These are phyloP conservation scores for Paramecium octaurelia DNA, from an alignment of 73 alveolate genomes.

Conservation along the genomic window DNA sequence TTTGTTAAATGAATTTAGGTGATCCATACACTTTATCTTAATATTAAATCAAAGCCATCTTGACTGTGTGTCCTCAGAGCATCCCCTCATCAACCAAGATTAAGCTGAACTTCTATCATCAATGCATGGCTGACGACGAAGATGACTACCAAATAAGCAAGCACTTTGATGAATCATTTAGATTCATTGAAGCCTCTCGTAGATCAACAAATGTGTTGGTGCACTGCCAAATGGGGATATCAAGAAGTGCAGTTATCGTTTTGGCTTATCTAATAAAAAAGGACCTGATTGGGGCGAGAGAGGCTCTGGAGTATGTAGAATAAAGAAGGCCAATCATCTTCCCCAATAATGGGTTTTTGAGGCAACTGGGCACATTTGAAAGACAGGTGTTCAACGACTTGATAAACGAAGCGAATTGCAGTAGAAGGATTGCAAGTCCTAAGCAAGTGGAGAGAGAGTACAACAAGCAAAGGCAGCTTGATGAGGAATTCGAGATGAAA, in stretches of 20 bases:
- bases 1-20: not conserved
- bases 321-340: not conserved
- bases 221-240: conserved; percentile 47
- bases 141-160: not conserved
- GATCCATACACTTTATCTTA: not conserved
- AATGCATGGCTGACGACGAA: conserved; percentile 24
- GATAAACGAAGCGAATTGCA: not conserved
- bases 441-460: not conserved
- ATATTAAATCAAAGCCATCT: not conserved
- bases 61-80: not conserved
- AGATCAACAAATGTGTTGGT: conserved; percentile 43
- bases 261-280: conserved; percentile 42
- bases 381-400: not conserved
- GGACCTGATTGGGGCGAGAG: not conserved
- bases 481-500: not conserved
- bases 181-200: conserved; percentile 29
- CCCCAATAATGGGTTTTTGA: conserved; percentile 52
- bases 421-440: not conserved
- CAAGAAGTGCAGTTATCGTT: conserved; percentile 59
- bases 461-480: not conserved
- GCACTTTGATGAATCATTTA: conserved; percentile 47
- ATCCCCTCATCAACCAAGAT: not conserved
- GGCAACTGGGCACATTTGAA: conserved; percentile 2
- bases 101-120: not conserved
- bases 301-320: conserved; percentile 11